Conservation (phyloP, 371 early-diverging fungal genomes). For the Apophysomyces elegans region DNA sequence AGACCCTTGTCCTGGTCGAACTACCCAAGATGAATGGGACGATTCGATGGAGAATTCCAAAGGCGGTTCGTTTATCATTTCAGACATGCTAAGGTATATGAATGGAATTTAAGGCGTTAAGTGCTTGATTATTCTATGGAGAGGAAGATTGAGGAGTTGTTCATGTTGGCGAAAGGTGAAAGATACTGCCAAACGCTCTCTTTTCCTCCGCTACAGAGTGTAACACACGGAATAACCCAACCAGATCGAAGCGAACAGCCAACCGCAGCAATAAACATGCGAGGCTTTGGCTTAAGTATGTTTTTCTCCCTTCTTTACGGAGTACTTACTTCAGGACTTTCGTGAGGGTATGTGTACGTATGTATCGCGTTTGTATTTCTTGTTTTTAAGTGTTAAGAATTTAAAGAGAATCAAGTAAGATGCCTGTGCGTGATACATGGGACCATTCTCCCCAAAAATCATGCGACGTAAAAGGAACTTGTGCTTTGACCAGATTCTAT, state of each 20-base stretch:
- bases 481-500: too few relatives aligned
- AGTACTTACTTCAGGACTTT: too few relatives aligned
- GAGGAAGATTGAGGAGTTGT: not conserved
- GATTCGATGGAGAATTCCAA: constrained; percentile 2
- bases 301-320: not conserved
- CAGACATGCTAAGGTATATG: not conserved
- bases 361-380: too few relatives aligned
- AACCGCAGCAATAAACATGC: not conserved
- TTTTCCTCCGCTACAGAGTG: constrained; percentile 2
- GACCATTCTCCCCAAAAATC: too few relatives aligned
- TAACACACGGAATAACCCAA: not conserved
- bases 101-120: not conserved
- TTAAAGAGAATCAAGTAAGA: too few relatives aligned
- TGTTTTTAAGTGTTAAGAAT: too few relatives aligned
- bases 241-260: not conserved
- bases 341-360: too few relatives aligned
- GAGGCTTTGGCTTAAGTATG: not conserved
- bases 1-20: constrained; percentile 2
- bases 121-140: not conserved
- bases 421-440: too few relatives aligned
- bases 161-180: not conserved
- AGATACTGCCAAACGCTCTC: not conserved
- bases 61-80: not conserved
- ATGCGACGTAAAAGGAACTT: too few relatives aligned
- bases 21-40: not conserved